Conservation (phyloP, 768 basidiomycete species). For the Termitomyces sp. region DNA sequence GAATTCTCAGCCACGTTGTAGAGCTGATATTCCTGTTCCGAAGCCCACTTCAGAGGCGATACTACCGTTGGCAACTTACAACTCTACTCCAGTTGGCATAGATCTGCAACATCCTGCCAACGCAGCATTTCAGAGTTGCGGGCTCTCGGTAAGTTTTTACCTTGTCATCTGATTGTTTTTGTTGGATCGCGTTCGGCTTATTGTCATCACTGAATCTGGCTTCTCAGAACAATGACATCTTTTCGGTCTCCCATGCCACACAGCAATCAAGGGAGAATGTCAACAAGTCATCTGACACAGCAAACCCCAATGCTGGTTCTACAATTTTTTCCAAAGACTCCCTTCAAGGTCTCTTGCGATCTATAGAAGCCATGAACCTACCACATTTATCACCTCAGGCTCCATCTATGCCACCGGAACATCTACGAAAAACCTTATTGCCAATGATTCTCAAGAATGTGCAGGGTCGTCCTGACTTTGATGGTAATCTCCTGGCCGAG, state of each 20-base stretch:
- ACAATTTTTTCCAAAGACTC: neutral
- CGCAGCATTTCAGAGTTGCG: neutral
- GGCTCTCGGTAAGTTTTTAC: neutral
- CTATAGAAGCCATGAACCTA: neutral
- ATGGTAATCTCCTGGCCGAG: neutral
- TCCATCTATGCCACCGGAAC: neutral
- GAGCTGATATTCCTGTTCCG: neutral
- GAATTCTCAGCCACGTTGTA: neutral
- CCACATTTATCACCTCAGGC: neutral
- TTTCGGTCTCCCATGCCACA: neutral
- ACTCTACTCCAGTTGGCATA: neutral
- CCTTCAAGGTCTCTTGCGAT: neutral
- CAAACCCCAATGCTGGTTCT: neutral
- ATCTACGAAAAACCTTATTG: conserved; percentile 9
- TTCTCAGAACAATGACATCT: neutral
- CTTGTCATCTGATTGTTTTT: neutral
- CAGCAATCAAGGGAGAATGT: neutral
- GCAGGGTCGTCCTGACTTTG: conserved; percentile 8
- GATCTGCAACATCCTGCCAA: neutral
- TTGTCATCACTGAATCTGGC: neutral
- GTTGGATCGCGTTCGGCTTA: neutral
- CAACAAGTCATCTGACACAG: neutral
- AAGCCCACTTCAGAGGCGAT: neutral
- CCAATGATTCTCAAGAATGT: conserved; percentile 14
- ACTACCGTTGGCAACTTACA: neutral